A percentile compares a stretch with the other conserved stretches of the same genome.
These are phyloP conservation scores for Fagus sylvatica DNA, from an alignment of 306 rosid species.

Conservation along the genomic window DNA sequence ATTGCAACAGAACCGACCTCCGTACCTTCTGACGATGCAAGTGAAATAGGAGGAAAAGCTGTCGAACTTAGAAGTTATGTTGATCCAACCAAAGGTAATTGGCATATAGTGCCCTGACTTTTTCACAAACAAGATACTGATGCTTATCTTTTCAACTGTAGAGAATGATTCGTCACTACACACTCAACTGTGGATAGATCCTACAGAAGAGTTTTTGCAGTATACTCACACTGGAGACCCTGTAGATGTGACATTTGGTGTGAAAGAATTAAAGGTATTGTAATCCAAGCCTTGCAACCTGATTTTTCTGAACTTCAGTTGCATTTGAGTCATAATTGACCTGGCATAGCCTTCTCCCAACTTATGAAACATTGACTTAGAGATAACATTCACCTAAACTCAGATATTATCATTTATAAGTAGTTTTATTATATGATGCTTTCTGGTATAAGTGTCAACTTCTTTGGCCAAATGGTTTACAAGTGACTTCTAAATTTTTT, in stretches of 20 bases:
- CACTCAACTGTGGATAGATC: constrained; percentile 98
- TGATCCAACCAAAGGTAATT: constrained; percentile 89
- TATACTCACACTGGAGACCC: constrained; percentile 84
- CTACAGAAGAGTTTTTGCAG: constrained; percentile 85
- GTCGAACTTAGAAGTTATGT: constrained; percentile 89
- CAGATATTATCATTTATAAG: constrained; percentile 5
- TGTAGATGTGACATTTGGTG: constrained; percentile 85
- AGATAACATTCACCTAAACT: constrained; percentile 18
- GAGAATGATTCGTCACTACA: constrained; percentile 77
- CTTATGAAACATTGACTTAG: constrained; percentile 1
- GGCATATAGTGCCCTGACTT: constrained; percentile 34
- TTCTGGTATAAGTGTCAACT: background rate
- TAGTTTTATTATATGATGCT: background rate
- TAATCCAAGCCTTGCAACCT: constrained; percentile 28
- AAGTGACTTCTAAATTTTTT: background rate
- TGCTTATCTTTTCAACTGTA: constrained; percentile 35
- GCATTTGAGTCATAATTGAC: background rate
- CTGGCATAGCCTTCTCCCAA: background rate
- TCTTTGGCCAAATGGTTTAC: background rate
- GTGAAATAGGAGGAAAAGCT: constrained; percentile 91
- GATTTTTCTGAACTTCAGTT: background rate
- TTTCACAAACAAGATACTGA: constrained; percentile 22
- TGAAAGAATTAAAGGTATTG: constrained; percentile 89
- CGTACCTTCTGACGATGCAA: constrained; percentile 64
- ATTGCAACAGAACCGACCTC: constrained; percentile 86